Conservation (phyloP, 2,329 filamentous ascomycete genomes). For the Amauroascus niger region DNA sequence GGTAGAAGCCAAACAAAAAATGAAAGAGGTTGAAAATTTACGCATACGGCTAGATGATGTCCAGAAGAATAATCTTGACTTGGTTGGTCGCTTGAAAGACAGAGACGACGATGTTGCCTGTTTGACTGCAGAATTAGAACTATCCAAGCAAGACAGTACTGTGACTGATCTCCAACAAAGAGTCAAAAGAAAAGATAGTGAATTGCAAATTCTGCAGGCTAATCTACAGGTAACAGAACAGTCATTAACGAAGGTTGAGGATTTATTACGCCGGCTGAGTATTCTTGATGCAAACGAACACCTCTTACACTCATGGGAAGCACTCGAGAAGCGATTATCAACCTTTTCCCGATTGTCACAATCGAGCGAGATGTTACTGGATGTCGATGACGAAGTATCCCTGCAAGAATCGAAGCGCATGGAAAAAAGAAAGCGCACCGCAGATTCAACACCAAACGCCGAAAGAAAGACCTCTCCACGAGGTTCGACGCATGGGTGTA, state of each 20-base stretch:
- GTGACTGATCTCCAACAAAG: background rate
- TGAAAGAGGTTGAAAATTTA: conserved; percentile 17
- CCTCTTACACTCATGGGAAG: conserved; percentile 18
- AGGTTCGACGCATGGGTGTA: conserved; percentile 5
- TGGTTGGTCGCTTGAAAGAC: background rate
- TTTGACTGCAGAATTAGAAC: conserved; percentile 5
- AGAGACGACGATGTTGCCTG: conserved; percentile 9
- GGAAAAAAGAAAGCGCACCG: background rate
- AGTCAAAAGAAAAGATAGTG: conserved; percentile 9
- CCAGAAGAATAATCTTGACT: conserved; percentile 19
- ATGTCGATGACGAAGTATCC: background rate
- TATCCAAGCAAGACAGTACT: background rate
- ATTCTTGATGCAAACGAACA: conserved; percentile 17
- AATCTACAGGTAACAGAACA: conserved; percentile 23
- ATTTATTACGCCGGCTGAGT: conserved; percentile 17
- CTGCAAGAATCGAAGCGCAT: background rate
- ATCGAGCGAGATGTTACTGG: conserved; percentile 3
- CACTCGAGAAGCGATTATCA: conserved; percentile 15
- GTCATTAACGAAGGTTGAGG: conserved; percentile 15
- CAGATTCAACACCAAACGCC: background rate
- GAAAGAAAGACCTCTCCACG: background rate
- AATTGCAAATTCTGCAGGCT: conserved; percentile 22
- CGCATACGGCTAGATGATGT: conserved; percentile 26
- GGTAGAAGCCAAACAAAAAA: conserved; percentile 16
- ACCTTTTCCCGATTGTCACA: background rate